Evolutionary conservation across 2,329 filamentous ascomycete genomes (phyloP), one percentile per base, ranked within the genome.

Genomic region (Domatiomyces catenatus): DNA sequence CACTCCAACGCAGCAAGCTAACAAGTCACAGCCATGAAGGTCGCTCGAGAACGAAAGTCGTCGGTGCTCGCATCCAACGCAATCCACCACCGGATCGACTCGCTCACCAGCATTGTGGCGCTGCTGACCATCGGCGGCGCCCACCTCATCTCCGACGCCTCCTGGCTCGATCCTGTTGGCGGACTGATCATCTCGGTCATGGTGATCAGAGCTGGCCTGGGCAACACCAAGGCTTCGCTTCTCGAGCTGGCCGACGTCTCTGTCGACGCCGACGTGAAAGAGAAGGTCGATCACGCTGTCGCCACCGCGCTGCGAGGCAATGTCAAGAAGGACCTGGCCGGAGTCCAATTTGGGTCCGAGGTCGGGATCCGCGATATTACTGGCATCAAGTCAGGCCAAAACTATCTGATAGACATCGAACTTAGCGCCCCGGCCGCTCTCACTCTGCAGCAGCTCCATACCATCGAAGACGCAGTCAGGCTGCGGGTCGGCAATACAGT

Each of bases 41-140:
- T 98, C 54, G 92, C 92, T 45, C 81, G 81, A 60, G 86, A 94
- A 68, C 86, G 90, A 66, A 94, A 94, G 64, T 96, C 90, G 10
- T 93, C 89, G 5, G 88, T 98, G 53, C 79, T 98, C 20, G 89
- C 90, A 42, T 95, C 89, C 52, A 98, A 98, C 64, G 90, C 92
- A 52, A 77, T 96, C 58, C 92, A 98, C 69, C 92, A 96, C 71
- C 86, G 92, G 54, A 83, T 98, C 64, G 92, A 98, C 68, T 94
- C 88, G 52, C 76, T 95, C 51, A 98, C 92, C 1, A 90, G 90
- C 57, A 85, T 96, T 60, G 92, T 96, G 50, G 93, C 92, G 1
- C 76, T 96, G 26, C 75, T 84, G 51, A 90, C 86, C 20, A 94
- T 98, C 61, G 79, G 87, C 17, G 89, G 88, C 44, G 88, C 89